Conservation (phyloP, 2,329 filamentous ascomycete species). For the Sporothrix protearum region DNA sequence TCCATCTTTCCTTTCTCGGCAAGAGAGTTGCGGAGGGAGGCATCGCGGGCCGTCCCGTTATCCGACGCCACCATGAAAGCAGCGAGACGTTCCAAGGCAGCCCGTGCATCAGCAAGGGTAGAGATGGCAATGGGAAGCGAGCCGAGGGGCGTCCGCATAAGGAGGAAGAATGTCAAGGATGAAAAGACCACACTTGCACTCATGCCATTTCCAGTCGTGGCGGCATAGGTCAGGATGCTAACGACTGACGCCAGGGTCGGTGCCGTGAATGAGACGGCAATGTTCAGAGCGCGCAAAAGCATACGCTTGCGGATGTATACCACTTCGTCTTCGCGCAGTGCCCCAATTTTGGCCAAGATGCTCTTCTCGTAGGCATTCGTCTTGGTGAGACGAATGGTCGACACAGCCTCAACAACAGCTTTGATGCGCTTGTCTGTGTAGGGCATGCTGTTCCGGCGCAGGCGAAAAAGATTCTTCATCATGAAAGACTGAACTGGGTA, state of each 20-base stretch:
- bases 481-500: constrained; percentile 31
- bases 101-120: constrained; percentile 30
- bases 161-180: constrained; percentile 31
- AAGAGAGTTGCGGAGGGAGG: constrained; percentile 16
- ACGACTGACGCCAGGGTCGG: constrained; percentile 31
- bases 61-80: constrained; percentile 28
- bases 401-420: constrained; percentile 32
- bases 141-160: constrained; percentile 30
- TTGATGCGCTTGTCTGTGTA: constrained; percentile 32
- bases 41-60: constrained; percentile 5
- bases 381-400: constrained; percentile 33
- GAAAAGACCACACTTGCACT: constrained; percentile 28
- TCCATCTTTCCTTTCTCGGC: background rate
- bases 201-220: constrained; percentile 24
- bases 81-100: constrained; percentile 30
- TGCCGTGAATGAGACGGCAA: constrained; percentile 31
- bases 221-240: constrained; percentile 29
- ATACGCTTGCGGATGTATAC: constrained; percentile 32
- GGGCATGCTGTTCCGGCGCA: constrained; percentile 32
- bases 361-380: constrained; percentile 32
- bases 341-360: constrained; percentile 29
- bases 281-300: constrained; percentile 31
- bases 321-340: constrained; percentile 30
- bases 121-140: constrained; percentile 30
- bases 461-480: constrained; percentile 29